A percentile compares a stretch with the other conserved stretches of the same genome.
These are phyloP conservation scores for Cordia subcordata DNA, from an alignment of 257 asterid species.

Conservation along the genomic window DNA sequence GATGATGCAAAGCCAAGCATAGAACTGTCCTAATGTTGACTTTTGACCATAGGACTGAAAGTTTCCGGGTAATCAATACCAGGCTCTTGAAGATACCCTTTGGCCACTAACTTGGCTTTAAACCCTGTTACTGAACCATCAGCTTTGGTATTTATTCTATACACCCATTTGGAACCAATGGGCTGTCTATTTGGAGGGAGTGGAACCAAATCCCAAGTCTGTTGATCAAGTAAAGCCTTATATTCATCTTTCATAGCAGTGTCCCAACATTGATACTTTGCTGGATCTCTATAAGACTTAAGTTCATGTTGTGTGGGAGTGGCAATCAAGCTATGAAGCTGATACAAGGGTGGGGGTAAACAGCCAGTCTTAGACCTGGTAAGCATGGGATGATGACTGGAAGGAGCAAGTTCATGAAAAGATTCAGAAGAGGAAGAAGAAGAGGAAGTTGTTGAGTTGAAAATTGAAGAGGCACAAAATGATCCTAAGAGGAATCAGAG, in stretches of 20 bases:
- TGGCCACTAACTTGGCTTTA: neutral
- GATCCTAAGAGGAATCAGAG: too few species aligned
- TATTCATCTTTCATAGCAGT: neutral
- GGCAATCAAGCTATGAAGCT: neutral
- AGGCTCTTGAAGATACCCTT: neutral
- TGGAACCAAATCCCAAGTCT: neutral
- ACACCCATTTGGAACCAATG: neutral
- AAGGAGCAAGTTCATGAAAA: too few species aligned
- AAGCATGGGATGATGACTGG: neutral
- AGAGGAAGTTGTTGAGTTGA: neutral
- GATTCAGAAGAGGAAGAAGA: neutral
- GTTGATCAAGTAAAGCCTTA: neutral
- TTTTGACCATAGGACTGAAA: neutral
- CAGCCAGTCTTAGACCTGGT: neutral
- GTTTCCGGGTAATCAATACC: neutral
- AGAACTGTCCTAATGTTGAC: neutral
- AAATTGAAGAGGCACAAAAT: too few species aligned
- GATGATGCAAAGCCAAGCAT: neutral
- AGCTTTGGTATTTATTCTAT: neutral
- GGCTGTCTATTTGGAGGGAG: neutral
- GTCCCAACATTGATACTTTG: neutral
- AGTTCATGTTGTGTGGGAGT: neutral
- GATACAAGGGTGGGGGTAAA: neutral
- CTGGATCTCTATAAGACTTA: neutral
- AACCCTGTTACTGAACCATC: neutral